phyloP scores from a whole-genome alignment of 1,139 yeast species.

The Pneumocystis jirovecii region DNA sequence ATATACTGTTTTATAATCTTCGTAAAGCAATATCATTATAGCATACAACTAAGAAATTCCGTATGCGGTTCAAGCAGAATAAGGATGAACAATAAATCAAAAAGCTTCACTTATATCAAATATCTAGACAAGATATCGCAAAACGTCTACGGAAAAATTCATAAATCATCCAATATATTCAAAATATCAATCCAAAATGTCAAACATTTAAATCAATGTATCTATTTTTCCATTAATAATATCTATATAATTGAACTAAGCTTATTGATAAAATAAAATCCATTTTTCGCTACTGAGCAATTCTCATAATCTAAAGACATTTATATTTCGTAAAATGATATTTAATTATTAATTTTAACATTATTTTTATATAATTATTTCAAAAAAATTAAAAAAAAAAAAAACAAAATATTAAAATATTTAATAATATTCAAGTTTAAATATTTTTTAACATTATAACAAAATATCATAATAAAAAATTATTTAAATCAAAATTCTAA shows the following conservation, averaged over 20 bases:
- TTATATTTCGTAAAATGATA: not conserved
- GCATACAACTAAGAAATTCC: constrained; percentile 67
- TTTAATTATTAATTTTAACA: not conserved
- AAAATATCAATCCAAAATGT: constrained; percentile 9
- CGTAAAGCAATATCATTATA: constrained; percentile 62
- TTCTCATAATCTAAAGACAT: not conserved
- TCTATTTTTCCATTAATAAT: constrained; percentile 10
- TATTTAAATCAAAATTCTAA: not conserved
- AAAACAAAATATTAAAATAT: not conserved
- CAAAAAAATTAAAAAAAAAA: not conserved
- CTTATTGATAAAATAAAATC: not conserved
- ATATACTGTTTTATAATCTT: constrained; percentile 43
- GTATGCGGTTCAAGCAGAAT: constrained; percentile 48
- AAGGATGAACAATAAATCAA: constrained; percentile 68
- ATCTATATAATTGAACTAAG: constrained; percentile 1
- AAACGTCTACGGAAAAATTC: constrained; percentile 2
- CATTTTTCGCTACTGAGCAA: not conserved
- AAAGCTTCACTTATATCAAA: constrained; percentile 79
- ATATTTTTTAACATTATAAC: not conserved
- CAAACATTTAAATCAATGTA: constrained; percentile 9
- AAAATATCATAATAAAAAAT: not conserved
- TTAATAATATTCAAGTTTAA: not conserved
- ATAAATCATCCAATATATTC: constrained; percentile 9
- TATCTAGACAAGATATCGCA: constrained; percentile 68
- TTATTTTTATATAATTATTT: too few relatives aligned